These are phyloP conservation scores for Sphenostylis stenocarpa DNA, from an alignment of 306 rosid genomes.

Conservation along the genomic window DNA sequence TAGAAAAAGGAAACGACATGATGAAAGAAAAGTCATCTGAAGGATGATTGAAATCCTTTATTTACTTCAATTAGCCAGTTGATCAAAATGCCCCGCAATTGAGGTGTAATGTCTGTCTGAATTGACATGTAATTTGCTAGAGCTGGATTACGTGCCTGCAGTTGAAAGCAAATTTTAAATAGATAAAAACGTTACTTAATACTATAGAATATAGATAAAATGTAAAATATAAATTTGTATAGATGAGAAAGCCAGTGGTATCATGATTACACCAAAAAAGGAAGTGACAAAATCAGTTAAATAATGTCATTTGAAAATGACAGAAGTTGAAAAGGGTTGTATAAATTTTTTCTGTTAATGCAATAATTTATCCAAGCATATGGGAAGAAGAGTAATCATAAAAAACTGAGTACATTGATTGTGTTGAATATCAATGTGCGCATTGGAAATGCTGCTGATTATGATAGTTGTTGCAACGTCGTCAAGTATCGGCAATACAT, in stretches of 20 bases:
- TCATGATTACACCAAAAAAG: background rate
- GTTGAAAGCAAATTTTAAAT: constrained; percentile 22
- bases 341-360: background rate
- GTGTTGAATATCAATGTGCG: background rate
- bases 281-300: constrained; percentile 5
- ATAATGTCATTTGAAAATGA: background rate
- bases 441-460: background rate
- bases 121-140: constrained; percentile 62
- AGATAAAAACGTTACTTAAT: constrained; percentile 6
- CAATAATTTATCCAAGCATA: background rate
- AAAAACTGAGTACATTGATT: background rate
- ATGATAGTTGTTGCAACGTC: constrained; percentile 8
- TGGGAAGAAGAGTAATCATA: background rate
- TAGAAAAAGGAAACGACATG: background rate
- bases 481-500: background rate
- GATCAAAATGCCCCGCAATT: constrained; percentile 82
- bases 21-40: background rate
- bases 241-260: background rate
- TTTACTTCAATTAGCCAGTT: constrained; percentile 90
- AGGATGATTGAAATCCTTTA: constrained; percentile 18
- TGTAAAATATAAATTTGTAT: background rate
- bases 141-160: constrained; percentile 64
- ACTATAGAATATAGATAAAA: background rate
- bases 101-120: constrained; percentile 70
- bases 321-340: background rate